These are phyloP conservation scores for Aspergillus unguis DNA, from an alignment of 2,329 filamentous ascomycete species.

Conservation along the genomic window DNA sequence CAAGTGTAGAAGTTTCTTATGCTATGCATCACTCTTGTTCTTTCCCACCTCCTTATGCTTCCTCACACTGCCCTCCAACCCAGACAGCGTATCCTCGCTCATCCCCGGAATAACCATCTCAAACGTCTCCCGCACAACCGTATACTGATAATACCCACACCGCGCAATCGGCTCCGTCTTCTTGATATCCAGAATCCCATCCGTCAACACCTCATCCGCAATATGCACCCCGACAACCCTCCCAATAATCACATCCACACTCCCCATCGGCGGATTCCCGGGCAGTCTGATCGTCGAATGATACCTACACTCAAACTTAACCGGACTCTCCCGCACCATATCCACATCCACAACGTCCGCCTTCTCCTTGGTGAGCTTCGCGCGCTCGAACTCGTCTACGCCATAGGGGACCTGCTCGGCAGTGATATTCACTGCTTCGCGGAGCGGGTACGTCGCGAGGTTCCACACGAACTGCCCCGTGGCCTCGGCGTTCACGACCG, in stretches of 20 bases:
- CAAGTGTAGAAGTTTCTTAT: no score
- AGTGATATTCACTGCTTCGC: constrained; percentile 55
- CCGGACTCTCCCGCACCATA: constrained; percentile 54
- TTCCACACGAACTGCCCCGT: constrained; percentile 60
- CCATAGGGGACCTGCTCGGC: constrained; percentile 50
- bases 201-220: constrained; percentile 52
- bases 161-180: constrained; percentile 60
- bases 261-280: constrained; percentile 56
- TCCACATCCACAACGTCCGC: constrained; percentile 43
- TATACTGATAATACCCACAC: constrained; percentile 60
- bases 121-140: constrained; percentile 55
- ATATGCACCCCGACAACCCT: constrained; percentile 58
- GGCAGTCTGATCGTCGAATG: constrained; percentile 55
- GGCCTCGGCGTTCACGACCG: constrained; percentile 54
- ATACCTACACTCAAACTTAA: constrained; percentile 59
- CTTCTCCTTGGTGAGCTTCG: constrained; percentile 49
- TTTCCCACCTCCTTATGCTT: constrained; percentile 15
- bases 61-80: constrained; percentile 39
- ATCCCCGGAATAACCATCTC: constrained; percentile 54
- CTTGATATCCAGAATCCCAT: constrained; percentile 54
- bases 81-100: constrained; percentile 34
- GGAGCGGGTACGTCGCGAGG: constrained; percentile 55
- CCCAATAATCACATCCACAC: constrained; percentile 57
- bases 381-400: constrained; percentile 55
- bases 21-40: background rate